Base-by-base conservation (phyloP, 129 eudicot species). In the Logfia minima region DNA sequence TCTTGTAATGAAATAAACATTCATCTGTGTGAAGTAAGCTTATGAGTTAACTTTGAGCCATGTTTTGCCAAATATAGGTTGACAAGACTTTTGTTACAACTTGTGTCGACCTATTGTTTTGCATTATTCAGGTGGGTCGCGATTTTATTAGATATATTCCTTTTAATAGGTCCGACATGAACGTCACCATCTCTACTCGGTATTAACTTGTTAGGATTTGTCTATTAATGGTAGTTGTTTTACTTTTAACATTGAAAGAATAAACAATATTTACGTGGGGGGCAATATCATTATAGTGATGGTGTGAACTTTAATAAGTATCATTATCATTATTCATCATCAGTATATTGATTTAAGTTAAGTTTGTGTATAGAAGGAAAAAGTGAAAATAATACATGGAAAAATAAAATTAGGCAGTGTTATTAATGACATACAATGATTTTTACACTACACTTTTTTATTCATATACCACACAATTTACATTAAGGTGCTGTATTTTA, bases 1-100 rank as follows among this genome's bases (percentile, higher is more conserved):
- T 31, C 34, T 31, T 31, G 34, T 31, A 31, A 31, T 31, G 34
- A 31, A 3, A 3, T 31, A 31, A 61, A 63, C 66, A 62, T 2
- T 21, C 66, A 71, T 63, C 53, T 79, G 77, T 63, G 29, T 39
- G 52, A 37, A 48, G 60, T 64, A 37, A 26, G 29, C 43, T 37
- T 37, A 37, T 64, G 72, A 48, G 48, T 43, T 39, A 55, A 52
- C 62, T 66, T 53, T 21, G 45, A 80, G 75, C 26, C 70, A 37
- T 21, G 66, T 55, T 67, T 73, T 80, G 13, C 68, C 22, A 72
- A 23, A 73, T 51, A 72, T 26, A 72, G 68, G 68, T 66, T 6
- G 34, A 65, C 35, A 53, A 37, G 18, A 73, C n/a, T 68, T 72
- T 80, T 52, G 34, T 65, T 52, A 21, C 65, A 62, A 19, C 76